Percentiles rank a stretch among this genome's conserved stretches.
These are phyloP conservation scores for Luffa acutangula DNA, from an alignment of 306 rosid species.

Conservation along the genomic window DNA sequence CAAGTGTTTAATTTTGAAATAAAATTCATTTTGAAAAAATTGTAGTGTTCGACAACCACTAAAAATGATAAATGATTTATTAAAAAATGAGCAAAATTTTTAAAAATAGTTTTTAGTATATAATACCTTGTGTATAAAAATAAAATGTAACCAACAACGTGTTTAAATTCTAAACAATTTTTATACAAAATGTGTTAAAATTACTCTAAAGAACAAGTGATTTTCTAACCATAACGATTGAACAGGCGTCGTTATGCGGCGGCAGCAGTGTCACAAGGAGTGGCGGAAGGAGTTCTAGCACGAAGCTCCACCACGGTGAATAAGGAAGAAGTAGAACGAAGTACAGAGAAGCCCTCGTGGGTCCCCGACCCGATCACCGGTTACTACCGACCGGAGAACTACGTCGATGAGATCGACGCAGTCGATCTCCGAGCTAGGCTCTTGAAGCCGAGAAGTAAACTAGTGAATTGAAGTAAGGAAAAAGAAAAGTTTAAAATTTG, in stretches of 20 bases:
- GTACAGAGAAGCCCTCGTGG: slow-evolving; percentile 52
- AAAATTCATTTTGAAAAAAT: no score
- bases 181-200: no score
- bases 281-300: background rate
- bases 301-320: slow-evolving; percentile 12
- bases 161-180: no score
- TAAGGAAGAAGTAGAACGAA: slow-evolving; percentile 25
- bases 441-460: slow-evolving; percentile 7
- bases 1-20: no score
- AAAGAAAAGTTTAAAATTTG: no score
- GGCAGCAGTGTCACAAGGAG: slow-evolving; percentile 16
- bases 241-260: slow-evolving; percentile 59
- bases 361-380: slow-evolving; percentile 85
- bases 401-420: slow-evolving; percentile 37
- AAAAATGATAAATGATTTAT: no score
- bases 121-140: no score
- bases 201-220: no score
- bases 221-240: background rate
- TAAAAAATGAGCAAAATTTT: no score
- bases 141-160: no score
- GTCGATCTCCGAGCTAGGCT: slow-evolving; percentile 63
- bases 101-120: no score
- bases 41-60: no score
- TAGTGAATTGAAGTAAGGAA: background rate
- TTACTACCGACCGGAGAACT: slow-evolving; percentile 58